phyloP scores from a whole-genome alignment of 2,329 filamentous ascomycete species.

The Neopestalotiopsis clavispora region DNA sequence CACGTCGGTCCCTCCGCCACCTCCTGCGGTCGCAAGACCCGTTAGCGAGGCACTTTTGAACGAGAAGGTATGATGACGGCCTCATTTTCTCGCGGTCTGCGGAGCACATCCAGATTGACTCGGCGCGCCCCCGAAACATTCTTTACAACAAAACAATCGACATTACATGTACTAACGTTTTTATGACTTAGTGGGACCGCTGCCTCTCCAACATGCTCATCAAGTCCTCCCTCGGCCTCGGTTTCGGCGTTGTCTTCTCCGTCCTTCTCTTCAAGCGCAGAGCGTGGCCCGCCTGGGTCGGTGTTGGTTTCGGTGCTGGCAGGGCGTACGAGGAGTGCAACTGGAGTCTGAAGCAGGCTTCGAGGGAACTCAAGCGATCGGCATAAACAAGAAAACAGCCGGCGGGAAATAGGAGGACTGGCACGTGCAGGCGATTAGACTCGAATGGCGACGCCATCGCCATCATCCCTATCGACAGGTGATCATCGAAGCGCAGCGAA shows the following conservation, averaged over 20 bases:
- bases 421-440: not conserved
- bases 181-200: slow-evolving; percentile 81
- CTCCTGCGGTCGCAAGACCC: slow-evolving; percentile 75
- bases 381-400: not conserved
- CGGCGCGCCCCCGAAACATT: not conserved
- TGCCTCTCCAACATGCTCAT: slow-evolving; percentile 97
- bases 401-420: not conserved
- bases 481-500: not conserved
- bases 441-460: slow-evolving; percentile 5
- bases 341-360: slow-evolving; percentile 70
- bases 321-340: slow-evolving; percentile 99
- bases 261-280: slow-evolving; percentile 97
- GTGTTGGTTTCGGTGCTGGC: slow-evolving; percentile 92
- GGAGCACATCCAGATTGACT: not conserved
- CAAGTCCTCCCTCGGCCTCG: slow-evolving; percentile 93
- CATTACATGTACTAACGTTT: not conserved
- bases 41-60: slow-evolving; percentile 98
- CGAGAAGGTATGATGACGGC: slow-evolving; percentile 78
- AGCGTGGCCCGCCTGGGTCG: slow-evolving; percentile 96
- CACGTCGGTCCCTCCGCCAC: slow-evolving; percentile 57
- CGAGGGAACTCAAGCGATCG: slow-evolving; percentile 55
- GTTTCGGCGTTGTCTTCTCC: slow-evolving; percentile 98
- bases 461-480: not conserved
- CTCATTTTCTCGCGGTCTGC: not conserved
- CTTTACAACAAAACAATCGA: not conserved